Evolutionary conservation across 2,329 filamentous ascomycete genomes (phyloP).

Genomic region (Cordyceps tenuipes): DNA sequence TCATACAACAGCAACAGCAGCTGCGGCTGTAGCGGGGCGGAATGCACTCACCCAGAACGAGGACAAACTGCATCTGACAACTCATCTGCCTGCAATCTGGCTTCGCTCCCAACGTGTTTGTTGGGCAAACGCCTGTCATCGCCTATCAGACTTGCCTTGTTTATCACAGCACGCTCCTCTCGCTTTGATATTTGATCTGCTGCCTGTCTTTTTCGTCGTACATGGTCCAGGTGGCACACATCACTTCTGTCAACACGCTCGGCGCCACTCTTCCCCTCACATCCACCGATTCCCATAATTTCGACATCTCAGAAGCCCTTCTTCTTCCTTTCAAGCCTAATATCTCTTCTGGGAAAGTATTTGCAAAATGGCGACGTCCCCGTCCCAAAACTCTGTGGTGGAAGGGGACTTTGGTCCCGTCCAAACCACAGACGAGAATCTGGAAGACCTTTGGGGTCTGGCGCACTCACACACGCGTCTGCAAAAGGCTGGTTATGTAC

Average conservation of each 20-base stretch:
- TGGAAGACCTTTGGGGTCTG: constrained; percentile 15
- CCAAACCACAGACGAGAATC: constrained; percentile 15
- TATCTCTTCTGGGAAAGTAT: background rate
- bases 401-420: constrained; percentile 14
- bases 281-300: no score
- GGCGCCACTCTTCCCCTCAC: background rate
- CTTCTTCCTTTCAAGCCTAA: background rate
- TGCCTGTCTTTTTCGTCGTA: background rate
- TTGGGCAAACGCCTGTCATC: background rate
- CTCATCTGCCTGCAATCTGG: background rate
- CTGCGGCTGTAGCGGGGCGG: background rate
- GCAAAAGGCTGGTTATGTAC: constrained; percentile 20
- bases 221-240: background rate
- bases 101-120: background rate
- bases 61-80: background rate
- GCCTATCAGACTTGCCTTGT: background rate
- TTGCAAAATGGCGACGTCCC: background rate
- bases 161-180: background rate
- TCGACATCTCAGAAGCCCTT: no score
- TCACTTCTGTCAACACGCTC: background rate
- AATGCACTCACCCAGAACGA: background rate
- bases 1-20: background rate
- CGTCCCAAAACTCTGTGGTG: background rate
- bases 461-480: constrained; percentile 16
- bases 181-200: background rate